Evolutionary conservation across 2,329 filamentous ascomycete genomes (phyloP), one percentile per base, ranked within the genome.

Genomic region (Aspergillus viridinutans): DNA sequence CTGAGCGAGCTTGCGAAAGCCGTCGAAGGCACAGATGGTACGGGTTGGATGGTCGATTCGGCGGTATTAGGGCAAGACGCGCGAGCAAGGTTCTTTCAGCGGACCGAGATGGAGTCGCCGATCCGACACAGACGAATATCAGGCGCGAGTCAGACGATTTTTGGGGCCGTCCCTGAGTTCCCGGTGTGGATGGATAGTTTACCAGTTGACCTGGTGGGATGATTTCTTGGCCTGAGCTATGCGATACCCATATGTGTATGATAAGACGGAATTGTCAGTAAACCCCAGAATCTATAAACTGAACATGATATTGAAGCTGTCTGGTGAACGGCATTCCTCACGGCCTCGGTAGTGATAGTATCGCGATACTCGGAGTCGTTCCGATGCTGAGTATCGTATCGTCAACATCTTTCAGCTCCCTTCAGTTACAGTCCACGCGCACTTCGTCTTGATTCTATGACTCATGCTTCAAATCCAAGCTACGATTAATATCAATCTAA

Each of bases 171-270:
- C 2, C 21, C 43, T 47, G 43, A 14, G 21, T 47, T 47, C 12
- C 43, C 10, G 10, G 43, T 26, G 43, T 61, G 60, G 60, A 49
- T 61, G 47, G 55, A 60, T 32, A 60, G 60, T 52, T 35, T 61
- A 25, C 55, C 58, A 8, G 23, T 56, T 32, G 58, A 61, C 49
- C 51, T 61, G 40, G 43, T 35, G 12, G 50, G 54, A 42, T 58
- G 56, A 20, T 63, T 50, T 54, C 20, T 40, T 54, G 17, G 42
- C 10, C 28, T 29, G 28, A 29, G 43, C 21, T 47, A 25, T 21
- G 20, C 8, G 43, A 47, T 47, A 47, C 43, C 43, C 43, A 43
- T 23, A 9, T 40, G 1, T 17, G 48, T 50, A 50, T 29, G 49
- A 50, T 28, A 20, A 50, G 14, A 21, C 48, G 3, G 17, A n/a